Base-by-base conservation (phyloP, 2,329 filamentous ascomycete species). In the Exophiala sideris region DNA sequence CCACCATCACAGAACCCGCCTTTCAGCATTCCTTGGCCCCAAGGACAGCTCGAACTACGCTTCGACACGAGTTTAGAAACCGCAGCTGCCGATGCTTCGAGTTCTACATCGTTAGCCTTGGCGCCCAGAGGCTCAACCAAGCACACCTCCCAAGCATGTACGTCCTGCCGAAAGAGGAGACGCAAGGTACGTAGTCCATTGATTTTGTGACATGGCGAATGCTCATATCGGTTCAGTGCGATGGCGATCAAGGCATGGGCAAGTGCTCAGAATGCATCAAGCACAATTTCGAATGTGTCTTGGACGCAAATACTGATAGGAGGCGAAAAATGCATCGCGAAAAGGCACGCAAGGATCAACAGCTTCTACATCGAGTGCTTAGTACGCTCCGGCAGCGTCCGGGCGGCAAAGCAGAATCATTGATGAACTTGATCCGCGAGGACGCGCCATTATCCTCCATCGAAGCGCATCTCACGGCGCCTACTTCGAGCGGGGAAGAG, bases 191-290 rank as follows among this genome's bases (percentile, higher is more conserved):
- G 47, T 21, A 14, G 4, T 5, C 21, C 24, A 21, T 14, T n/a
- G n/a, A 12, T 32, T 40, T 20, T 6, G n/a, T 29, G 16, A 40
- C 16, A 24, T 10, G n/a, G 34, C 20, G 24, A 33, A 40, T 16
- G 18, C 12, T 6, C 33, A 34, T 14, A 16, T 41, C 24, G 24
- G 24, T 29, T 5, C 20, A 49, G 47, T 49, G 47, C 20, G 47
- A 49, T 20, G 47, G 47, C 18, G 47, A 49, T 16, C 47, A 49
- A 21, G 41, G 41, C 41, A 24, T 18, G 9, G 41, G 41, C 10
- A 29, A 24, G 20, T 49, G 47, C 40, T 40, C 47, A 39, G 47
- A 49, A 49, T 49, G 47, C 47, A 14, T 49, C 47, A 49, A 49
- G 21, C 47, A 40, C 21, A 41, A 33, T 12, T 39, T 49, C n/a